These are phyloP conservation scores for Haplographium delicatum DNA, from an alignment of 495 filamentous ascomycete species.

Conservation along the genomic window DNA sequence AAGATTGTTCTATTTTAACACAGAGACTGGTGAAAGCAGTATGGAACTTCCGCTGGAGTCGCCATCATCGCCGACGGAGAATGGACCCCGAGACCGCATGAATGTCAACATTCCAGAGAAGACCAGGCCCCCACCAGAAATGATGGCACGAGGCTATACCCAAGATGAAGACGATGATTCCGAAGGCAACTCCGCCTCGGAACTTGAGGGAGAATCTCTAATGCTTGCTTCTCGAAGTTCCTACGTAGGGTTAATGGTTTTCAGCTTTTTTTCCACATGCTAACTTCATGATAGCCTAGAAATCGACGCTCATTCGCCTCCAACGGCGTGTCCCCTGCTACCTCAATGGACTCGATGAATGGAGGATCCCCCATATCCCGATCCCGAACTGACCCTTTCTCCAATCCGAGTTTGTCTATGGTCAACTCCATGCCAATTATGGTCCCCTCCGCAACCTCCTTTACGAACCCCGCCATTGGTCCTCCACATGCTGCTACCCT, in stretches of 20 bases:
- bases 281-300: conserved; percentile 22
- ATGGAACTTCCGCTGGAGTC: conserved; percentile 93
- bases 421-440: conserved; percentile 45
- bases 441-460: conserved; percentile 60
- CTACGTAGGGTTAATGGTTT: conserved; percentile 36
- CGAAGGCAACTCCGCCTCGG: conserved; percentile 73
- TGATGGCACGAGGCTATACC: conserved; percentile 79
- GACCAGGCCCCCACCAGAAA: conserved; percentile 85
- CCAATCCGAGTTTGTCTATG: conserved; percentile 43
- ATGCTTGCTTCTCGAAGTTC: conserved; percentile 44
- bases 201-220: conserved; percentile 60
- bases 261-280: not conserved
- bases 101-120: conserved; percentile 85
- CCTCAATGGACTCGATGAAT: conserved; percentile 85
- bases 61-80: conserved; percentile 73
- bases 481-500: conserved; percentile 54
- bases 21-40: conserved; percentile 84
- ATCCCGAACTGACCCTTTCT: conserved; percentile 41
- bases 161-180: conserved; percentile 84
- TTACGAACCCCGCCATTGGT: conserved; percentile 52
- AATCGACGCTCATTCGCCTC: conserved; percentile 59
- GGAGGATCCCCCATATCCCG: conserved; percentile 45
- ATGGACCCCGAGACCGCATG: conserved; percentile 78
- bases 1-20: conserved; percentile 96
- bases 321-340: conserved; percentile 79